phyloP scores from a whole-genome alignment of 495 filamentous ascomycete species.

The Xanthoparmelia taractica region DNA sequence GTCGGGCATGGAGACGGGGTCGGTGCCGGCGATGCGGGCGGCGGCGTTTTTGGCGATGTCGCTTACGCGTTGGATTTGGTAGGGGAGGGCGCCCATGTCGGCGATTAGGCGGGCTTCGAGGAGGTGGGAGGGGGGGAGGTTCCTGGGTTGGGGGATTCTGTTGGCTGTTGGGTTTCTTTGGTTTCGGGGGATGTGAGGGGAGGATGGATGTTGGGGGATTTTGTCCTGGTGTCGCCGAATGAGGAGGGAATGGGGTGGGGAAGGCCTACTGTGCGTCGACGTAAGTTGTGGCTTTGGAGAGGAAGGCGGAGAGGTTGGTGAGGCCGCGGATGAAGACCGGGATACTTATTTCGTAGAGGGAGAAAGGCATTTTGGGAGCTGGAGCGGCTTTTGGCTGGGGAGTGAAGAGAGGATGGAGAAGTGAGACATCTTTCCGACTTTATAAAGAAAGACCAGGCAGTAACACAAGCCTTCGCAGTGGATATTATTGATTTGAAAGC shows the following conservation, averaged over 20 bases:
- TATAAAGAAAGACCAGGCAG: not conserved
- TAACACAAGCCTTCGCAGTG: too few species aligned
- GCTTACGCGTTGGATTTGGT: slow-evolving; percentile 38
- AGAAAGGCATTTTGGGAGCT: slow-evolving; percentile 2
- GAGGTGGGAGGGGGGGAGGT: not conserved
- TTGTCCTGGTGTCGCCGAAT: not conserved
- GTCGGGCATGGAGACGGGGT: slow-evolving; percentile 29
- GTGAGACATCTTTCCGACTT: too few species aligned
- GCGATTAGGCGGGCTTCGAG: slow-evolving; percentile 3
- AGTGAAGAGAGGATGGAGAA: not conserved
- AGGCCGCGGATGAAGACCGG: slow-evolving; percentile 2
- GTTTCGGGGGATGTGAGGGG: too few species aligned
- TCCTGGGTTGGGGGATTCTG: not conserved
- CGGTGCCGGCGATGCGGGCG: slow-evolving; percentile 28
- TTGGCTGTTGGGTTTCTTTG: not conserved
- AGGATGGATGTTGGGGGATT: too few species aligned
- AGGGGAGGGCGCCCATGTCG: slow-evolving; percentile 46
- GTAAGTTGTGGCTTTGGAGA: slow-evolving; percentile 3
- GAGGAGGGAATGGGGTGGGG: not conserved
- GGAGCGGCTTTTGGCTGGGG: not conserved
- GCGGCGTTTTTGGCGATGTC: slow-evolving; percentile 28
- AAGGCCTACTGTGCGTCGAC: not conserved
- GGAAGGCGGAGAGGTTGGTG: not conserved
- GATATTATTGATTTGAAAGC: too few species aligned
- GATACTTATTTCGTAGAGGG: slow-evolving; percentile 7